These are phyloP conservation scores for Zasmidium citrigriseum DNA, from an alignment of 2,329 filamentous ascomycete species.

Conservation along the genomic window DNA sequence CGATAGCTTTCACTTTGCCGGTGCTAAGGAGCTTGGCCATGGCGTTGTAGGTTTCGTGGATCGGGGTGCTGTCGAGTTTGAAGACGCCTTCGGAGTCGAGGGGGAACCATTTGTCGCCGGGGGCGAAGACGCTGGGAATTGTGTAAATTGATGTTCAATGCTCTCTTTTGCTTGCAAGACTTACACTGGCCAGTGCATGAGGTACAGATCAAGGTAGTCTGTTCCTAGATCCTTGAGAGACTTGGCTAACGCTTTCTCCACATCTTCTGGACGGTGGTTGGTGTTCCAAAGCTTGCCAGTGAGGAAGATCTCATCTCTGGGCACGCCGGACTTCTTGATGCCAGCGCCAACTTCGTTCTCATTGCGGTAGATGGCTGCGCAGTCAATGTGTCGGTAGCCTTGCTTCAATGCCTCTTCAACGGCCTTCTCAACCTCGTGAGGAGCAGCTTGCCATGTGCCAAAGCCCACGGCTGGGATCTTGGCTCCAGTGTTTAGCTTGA, in stretches of 20 bases:
- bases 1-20: constrained; percentile 31
- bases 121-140: constrained; percentile 14
- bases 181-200: constrained; percentile 52
- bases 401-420: constrained; percentile 37
- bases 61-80: constrained; percentile 40
- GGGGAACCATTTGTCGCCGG: constrained; percentile 41
- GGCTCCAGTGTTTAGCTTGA: constrained; percentile 40
- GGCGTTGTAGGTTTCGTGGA: constrained; percentile 24
- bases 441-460: constrained; percentile 41
- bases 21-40: constrained; percentile 29
- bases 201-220: constrained; percentile 52
- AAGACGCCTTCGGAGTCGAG: constrained; percentile 45
- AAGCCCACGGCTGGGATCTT: constrained; percentile 42
- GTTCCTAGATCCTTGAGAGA: constrained; percentile 46
- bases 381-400: constrained; percentile 43
- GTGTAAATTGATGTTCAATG: not conserved
- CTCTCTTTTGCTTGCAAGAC: constrained; percentile 39
- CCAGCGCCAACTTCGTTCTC: constrained; percentile 31
- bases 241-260: constrained; percentile 22
- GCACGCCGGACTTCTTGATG: constrained; percentile 28
- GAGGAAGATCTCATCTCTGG: constrained; percentile 34
- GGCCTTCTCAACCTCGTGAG: constrained; percentile 32
- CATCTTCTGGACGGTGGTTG: constrained; percentile 55
- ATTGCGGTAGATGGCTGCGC: constrained; percentile 38
- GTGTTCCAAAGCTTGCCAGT: constrained; percentile 66